Base-by-base conservation (phyloP, 495 filamentous ascomycete genomes). In the Hyaloscypha variabilis region DNA sequence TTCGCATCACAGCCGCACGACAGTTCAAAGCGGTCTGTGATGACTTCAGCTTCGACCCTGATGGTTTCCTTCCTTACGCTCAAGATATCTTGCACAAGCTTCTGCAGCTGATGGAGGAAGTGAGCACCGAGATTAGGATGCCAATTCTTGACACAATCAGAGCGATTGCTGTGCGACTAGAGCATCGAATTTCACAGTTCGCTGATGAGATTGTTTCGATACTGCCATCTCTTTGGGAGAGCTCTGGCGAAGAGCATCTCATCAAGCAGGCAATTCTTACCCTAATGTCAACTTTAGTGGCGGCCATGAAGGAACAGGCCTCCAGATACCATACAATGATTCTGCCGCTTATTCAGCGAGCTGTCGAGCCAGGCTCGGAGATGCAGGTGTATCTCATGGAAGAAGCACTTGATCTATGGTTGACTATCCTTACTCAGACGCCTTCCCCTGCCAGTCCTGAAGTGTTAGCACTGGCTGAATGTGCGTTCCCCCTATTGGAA, bases 241-340 rank as follows among this genome's bases (percentile, higher is more conserved):
- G 86, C 24, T 89, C 90, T 6, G 91, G 88, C 11, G 88, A 89
- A 50, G 88, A 95, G 73, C 88, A 94, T 75, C 81, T 94, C 55
- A 90, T 97, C 85, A 97, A 97, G 77, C 92, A 97, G 76, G 87
- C 90, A 0, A 91, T 97, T 52, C 81, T 98, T n/a, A 89, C 87
- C 4, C 87, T 97, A 36, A 84, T 97, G 25, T 82, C 90, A 1
- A 87, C 91, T 6, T 78, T 99, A 31, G 88, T 96, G 21, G 82
- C 84, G 53, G 88, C 94, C 1, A 89, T 97, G 83, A 90, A 89
- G 68, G 81, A 84, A 26, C 83, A 92, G 13, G 93, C 90, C 13
- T 80, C 81, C 49, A 82, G 84, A 34, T 95, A 93, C 60, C 91
- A 96, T 63, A 66, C 76, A 24, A 77, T 90, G 66, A 89, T 96